Evolutionary conservation across 192 early-diverging fungal genomes (phyloP), one percentile per base, ranked within the genome.

Genomic region (Coemansia sp.): DNA sequence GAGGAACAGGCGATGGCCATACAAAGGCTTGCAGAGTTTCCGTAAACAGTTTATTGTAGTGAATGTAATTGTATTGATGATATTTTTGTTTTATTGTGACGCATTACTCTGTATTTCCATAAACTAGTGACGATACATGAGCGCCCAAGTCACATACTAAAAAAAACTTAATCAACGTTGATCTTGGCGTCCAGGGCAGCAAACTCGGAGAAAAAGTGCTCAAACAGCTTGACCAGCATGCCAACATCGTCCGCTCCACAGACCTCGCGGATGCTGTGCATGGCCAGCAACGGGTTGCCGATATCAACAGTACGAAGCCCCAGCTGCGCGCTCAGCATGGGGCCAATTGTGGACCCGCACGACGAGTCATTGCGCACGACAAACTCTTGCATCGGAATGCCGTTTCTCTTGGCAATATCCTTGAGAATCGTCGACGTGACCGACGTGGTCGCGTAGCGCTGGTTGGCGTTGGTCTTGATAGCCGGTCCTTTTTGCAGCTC

Each of bases 401-500:
- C 73, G 58, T 86, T 78, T 66, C 89, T 88, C 62, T 86, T 84
- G 60, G 92, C 95, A 52, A 91, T 83, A 60, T 94, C 88, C 48
- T 87, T 87, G 60, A 93, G 80, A 24, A 93, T 82, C 4, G 89
- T 66, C 23, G 86, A 85, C 6, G 90, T 90, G 15, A 84, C 88
- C 15, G 90, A 83, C 4, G 90, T 93, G 55, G 89, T 90, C 6
- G 89, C 89, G 58, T 93, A 93, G 37, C 89, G 86, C 83, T 97
- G 95, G 84, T 98, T 99, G 50, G 96, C 93, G 64, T 99, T 99
- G 49, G 90, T 70, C 87, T 99, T 99, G 73, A 99, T 92, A 19
- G 96, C 94, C 43, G 94, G 88, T 15, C 97, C 97, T 67, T 91
- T 88, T 76, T 97, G 90, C 86, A 97, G 91, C 50, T 84, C 69